Percentiles rank a stretch among this genome's conserved stretches.
Conservation (phyloP, 2,329 filamentous ascomycete species). For the Fusarium verrucosum region DNA sequence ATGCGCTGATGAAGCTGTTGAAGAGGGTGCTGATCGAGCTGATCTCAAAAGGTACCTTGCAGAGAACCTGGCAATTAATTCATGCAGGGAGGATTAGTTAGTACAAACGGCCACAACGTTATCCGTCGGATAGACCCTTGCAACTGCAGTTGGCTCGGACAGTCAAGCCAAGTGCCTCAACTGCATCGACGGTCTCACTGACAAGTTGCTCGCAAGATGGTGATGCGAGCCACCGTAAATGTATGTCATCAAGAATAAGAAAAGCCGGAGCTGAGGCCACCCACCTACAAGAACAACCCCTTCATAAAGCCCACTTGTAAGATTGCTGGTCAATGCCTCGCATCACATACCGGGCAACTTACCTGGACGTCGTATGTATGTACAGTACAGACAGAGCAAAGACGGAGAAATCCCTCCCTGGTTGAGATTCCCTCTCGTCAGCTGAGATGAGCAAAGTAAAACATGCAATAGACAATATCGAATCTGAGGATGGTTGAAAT, state of each 20-base stretch:
- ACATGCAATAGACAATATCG: constrained; percentile 19
- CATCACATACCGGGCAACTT: constrained; percentile 12
- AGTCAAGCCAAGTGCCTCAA: constrained; percentile 1
- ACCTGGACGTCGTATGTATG: neutral
- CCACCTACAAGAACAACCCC: constrained; percentile 10
- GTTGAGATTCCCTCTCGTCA: neutral
- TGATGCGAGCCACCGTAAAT: constrained; percentile 16
- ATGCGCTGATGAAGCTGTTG: constrained; percentile 6
- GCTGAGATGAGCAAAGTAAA: neutral
- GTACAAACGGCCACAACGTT: constrained; percentile 26
- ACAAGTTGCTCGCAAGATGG: constrained; percentile 10
- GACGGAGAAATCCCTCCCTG: too few relatives aligned
- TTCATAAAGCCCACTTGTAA: constrained; percentile 37
- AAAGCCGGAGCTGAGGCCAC: constrained; percentile 38
- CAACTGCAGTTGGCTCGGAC: constrained; percentile 3
- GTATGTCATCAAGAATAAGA: constrained; percentile 10
- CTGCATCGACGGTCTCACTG: constrained; percentile 16
- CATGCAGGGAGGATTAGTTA: constrained; percentile 5
- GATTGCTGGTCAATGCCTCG: constrained; percentile 44
- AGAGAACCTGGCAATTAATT: neutral
- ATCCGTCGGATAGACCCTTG: constrained; percentile 17
- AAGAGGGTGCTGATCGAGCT: constrained; percentile 4
- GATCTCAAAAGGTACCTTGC: neutral
- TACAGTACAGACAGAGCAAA: neutral
- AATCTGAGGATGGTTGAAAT: neutral